Base-by-base conservation (phyloP, 2,329 filamentous ascomycete genomes). In the Dryadomyces quercus-mongolicae region DNA sequence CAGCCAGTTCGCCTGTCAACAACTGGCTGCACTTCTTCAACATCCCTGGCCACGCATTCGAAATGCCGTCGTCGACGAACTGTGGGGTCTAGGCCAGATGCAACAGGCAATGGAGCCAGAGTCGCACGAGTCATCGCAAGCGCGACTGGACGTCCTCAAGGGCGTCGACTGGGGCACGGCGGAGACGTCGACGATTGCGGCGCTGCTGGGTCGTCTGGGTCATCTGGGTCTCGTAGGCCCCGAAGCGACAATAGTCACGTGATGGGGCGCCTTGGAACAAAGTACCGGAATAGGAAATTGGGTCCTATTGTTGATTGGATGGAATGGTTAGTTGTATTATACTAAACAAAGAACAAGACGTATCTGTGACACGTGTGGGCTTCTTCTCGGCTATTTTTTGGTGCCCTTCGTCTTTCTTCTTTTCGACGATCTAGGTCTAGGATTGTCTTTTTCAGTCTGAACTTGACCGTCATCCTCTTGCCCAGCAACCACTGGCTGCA, bases 11-110 rank as follows among this genome's bases (percentile, higher is more conserved):
- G 85, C 85, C 3, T 67, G 82, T 53, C 82, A 77, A 64, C 87
- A 90, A 65, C 70, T 96, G 44, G 78, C 78, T 0, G 81, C 78
- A 21, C 80, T 95, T 72, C 71, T 95, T 58, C 68, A 81, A 55
- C 92, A 95, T 71, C 88, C 88, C 1, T 95, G 88, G 74, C 89
- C 91, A 6, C 79, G 80, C 62, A 82, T 94, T 60, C 70, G 83
- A 57, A 77, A 68, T 57, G 65, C 73, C 48, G 81, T 80, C 16
- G 74, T 81, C 5, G 82, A 85, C 60, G 78, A 81, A 66, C 64
- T 85, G 38, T 85, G 77, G 78, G 69, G 65, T 18, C 60, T 77
- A 20, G 54, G 57, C 34, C 64, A 65, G 34, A 18, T 12, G 49
- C 18, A 8, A 10, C 42, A 21, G 21, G 18, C 20, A 2, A 6